phyloP scores from a whole-genome alignment of 768 basidiomycete species.

The Pisolithus orientalis region DNA sequence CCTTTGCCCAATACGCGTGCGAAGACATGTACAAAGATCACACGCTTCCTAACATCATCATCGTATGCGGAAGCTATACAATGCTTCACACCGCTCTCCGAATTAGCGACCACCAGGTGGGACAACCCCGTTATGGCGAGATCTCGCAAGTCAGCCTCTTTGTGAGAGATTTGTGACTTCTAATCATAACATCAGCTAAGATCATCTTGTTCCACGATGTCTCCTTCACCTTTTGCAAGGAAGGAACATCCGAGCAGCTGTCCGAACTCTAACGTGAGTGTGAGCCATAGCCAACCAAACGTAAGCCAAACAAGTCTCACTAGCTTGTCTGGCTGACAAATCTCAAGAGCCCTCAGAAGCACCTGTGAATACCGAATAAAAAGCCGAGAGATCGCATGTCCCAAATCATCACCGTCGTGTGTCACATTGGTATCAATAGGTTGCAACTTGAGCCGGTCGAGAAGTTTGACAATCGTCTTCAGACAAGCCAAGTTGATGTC shows the following conservation, averaged over 20 bases:
- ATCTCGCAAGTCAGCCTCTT: constrained; percentile 62
- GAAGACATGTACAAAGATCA: constrained; percentile 82
- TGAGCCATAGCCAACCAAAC: constrained; percentile 1
- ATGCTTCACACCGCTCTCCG: constrained; percentile 85
- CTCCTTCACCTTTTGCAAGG: constrained; percentile 37
- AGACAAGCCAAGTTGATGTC: constrained; percentile 75
- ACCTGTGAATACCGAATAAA: constrained; percentile 74
- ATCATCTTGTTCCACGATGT: neutral
- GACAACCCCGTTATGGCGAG: constrained; percentile 76
- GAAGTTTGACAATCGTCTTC: constrained; percentile 64
- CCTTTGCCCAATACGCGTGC: constrained; percentile 76
- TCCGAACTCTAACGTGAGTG: constrained; percentile 37
- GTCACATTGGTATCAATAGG: constrained; percentile 44
- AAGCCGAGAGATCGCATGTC: constrained; percentile 66
- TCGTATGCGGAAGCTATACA: constrained; percentile 78
- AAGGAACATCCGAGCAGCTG: constrained; percentile 42
- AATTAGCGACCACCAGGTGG: constrained; percentile 76
- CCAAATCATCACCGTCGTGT: constrained; percentile 54
- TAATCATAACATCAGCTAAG: constrained; percentile 21
- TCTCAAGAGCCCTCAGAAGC: constrained; percentile 55
- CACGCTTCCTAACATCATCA: constrained; percentile 57
- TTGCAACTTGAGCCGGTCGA: constrained; percentile 69
- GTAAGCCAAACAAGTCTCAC: constrained; percentile 25
- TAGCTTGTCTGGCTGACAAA: constrained; percentile 40
- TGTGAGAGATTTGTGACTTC: constrained; percentile 38